Base-by-base conservation (phyloP, 805 yeast genomes). In the Blastobotrys attinorum region DNA sequence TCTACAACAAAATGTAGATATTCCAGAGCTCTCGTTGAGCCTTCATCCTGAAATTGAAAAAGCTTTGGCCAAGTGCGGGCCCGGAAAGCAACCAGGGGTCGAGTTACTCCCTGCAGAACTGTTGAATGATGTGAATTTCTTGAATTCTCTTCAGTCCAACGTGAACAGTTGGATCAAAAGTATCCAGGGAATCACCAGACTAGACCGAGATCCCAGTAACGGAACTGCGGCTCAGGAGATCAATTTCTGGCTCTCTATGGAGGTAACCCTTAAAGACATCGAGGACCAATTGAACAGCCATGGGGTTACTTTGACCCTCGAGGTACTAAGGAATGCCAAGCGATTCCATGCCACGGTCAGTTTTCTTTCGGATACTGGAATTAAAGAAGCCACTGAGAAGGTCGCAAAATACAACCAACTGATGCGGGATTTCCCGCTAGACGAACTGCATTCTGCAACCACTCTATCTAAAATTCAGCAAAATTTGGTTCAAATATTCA, bases 281-380 rank as follows among this genome's bases (percentile, higher is more conserved):
- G 73, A 75, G 42, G 66, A 67, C 1, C 95, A 87, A 56, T 60
- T 84, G 1, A 60, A 69, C 2, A 65, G 75, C 1, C 68, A 70
- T 0, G 79, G 76, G 29, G 75, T 86, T 1, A 64, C 61, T 17
- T 58, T 73, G 6, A 77, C 92, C 0, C 61, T 87, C 11, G 76
- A 73, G 1, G 65, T 83, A 0, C 66, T 89, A 44, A 75, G 76
- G 47, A 64, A 71, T 13, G 87, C 88, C 2, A 88, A 84, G 52
- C 69, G 97, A 49, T 84, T 80, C 56, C 94, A 84, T 57, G 80
- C 86, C 1, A 80, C 89, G 0, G 74, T 77, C n/a, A 72, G 82
- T 29, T 81, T 84, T 53, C 65, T 75, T 27, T 75, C 86, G 4
- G 94, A 85, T 54, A 77, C 83, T 2, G 85, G 86, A 0, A 61